Percentiles rank a stretch among this genome's conserved stretches.
phyloP scores from a whole-genome alignment of 2,329 filamentous ascomycete species.

The Penicillium aurantiogriseum region DNA sequence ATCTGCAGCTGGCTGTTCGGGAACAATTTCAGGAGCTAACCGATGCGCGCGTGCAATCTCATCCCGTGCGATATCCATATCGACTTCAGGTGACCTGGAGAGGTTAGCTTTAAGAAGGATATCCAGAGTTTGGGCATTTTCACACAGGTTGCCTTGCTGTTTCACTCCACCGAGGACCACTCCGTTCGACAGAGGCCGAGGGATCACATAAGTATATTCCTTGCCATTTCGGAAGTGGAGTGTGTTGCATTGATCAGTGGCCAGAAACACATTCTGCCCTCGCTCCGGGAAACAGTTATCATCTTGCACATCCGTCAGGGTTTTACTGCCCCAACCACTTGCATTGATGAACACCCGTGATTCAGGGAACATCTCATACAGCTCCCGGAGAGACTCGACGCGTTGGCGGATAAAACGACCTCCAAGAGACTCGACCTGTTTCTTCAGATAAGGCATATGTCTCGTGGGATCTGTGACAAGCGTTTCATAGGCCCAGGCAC shows the following conservation, averaged over 20 bases:
- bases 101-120: slow-evolving; percentile 1
- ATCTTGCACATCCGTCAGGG: slow-evolving; percentile 36
- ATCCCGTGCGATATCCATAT: slow-evolving; percentile 38
- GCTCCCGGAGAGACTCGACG: slow-evolving; percentile 34
- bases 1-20: slow-evolving; percentile 29
- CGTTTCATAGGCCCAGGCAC: slow-evolving; percentile 38
- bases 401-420: slow-evolving; percentile 36
- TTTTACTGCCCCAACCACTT: slow-evolving; percentile 38
- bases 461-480: slow-evolving; percentile 39
- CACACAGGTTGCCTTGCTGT: slow-evolving; percentile 34
- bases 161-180: slow-evolving; percentile 39
- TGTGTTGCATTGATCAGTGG: slow-evolving; percentile 30
- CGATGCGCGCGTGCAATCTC: slow-evolving; percentile 41
- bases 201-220: slow-evolving; percentile 42
- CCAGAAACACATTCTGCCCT: slow-evolving; percentile 40
- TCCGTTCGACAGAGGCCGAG: slow-evolving; percentile 34
- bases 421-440: slow-evolving; percentile 31
- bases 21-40: slow-evolving; percentile 39
- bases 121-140: background rate
- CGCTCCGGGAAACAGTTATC: slow-evolving; percentile 37
- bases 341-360: slow-evolving; percentile 41
- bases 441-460: slow-evolving; percentile 38
- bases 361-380: slow-evolving; percentile 37
- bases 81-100: slow-evolving; percentile 35
- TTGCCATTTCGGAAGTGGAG: slow-evolving; percentile 39